phyloP scores from a whole-genome alignment of 2,329 filamentous ascomycete species.

The Cercospora sesami region DNA sequence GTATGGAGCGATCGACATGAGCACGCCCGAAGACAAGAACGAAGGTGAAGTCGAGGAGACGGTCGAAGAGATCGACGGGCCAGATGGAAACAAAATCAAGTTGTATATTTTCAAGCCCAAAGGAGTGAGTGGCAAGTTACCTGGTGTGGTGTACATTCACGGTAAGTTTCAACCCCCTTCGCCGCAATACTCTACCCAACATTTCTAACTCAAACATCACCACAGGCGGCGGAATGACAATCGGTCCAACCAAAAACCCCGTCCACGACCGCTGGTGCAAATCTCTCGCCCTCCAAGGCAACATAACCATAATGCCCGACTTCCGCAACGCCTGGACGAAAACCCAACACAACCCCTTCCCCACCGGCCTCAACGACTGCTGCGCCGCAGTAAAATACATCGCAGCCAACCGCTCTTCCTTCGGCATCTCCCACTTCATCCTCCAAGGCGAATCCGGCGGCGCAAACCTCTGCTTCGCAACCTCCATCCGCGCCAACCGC shows the following conservation, averaged over 20 bases:
- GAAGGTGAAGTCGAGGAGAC: slow-evolving; percentile 20
- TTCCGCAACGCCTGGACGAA: slow-evolving; percentile 39
- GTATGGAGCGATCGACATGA: slow-evolving; percentile 6
- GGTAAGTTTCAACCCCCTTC: slow-evolving; percentile 20
- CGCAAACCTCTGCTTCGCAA: slow-evolving; percentile 35
- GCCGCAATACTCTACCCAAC: neutral
- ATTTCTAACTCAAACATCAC: slow-evolving; percentile 16
- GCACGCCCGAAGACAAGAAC: slow-evolving; percentile 19
- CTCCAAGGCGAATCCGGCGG: slow-evolving; percentile 39
- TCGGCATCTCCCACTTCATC: slow-evolving; percentile 33
- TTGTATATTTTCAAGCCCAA: slow-evolving; percentile 22
- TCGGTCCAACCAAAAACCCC: slow-evolving; percentile 26
- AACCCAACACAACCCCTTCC: slow-evolving; percentile 32
- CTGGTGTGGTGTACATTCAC: slow-evolving; percentile 30
- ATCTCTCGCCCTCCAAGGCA: slow-evolving; percentile 30
- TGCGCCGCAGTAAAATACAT: slow-evolving; percentile 32
- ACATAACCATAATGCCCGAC: slow-evolving; percentile 33
- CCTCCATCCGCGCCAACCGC: slow-evolving; percentile 32
- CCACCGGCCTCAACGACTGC: slow-evolving; percentile 38
- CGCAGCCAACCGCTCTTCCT: slow-evolving; percentile 24
- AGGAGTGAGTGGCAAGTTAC: slow-evolving; percentile 19
- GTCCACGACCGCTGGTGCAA: slow-evolving; percentile 34
- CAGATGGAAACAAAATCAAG: slow-evolving; percentile 29
- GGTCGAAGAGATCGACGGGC: slow-evolving; percentile 19
- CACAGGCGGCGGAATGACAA: slow-evolving; percentile 33